These are phyloP conservation scores for Boletus rubropictus DNA, from an alignment of 768 basidiomycete genomes.

Conservation along the genomic window DNA sequence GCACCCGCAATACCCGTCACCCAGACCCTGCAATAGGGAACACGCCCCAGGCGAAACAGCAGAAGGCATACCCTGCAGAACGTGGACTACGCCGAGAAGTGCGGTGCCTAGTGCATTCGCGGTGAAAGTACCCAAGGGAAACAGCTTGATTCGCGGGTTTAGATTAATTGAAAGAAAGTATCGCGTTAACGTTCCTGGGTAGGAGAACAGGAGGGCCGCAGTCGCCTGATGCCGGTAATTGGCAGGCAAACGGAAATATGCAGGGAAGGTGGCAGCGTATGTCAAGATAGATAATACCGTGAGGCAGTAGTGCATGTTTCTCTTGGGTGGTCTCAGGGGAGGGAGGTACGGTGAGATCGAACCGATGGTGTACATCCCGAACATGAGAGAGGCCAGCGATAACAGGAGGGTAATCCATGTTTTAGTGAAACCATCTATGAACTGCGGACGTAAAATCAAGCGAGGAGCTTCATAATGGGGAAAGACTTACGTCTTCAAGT, in stretches of 20 bases:
- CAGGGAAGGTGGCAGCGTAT: constrained; percentile 70
- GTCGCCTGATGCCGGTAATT: constrained; percentile 73
- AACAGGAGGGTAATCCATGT: constrained; percentile 73
- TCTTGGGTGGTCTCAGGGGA: constrained; percentile 37
- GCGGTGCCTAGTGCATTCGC: constrained; percentile 78
- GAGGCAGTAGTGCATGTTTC: constrained; percentile 43
- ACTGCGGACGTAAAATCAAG: constrained; percentile 40
- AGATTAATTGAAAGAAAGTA: constrained; percentile 69
- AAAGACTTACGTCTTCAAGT: constrained; percentile 59
- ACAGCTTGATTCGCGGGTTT: constrained; percentile 54
- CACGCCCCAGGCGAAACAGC: constrained; percentile 51
- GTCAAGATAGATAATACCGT: constrained; percentile 53
- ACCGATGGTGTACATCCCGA: constrained; percentile 63
- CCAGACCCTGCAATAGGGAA: constrained; percentile 70
- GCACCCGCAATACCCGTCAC: constrained; percentile 93
- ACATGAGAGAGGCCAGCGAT: constrained; percentile 67
- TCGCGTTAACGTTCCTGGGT: constrained; percentile 82
- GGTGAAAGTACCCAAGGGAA: constrained; percentile 75
- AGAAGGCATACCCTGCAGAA: constrained; percentile 52
- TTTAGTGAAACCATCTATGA: constrained; percentile 81
- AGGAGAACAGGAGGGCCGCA: constrained; percentile 83
- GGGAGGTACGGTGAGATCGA: constrained; percentile 39
- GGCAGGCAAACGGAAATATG: constrained; percentile 70
- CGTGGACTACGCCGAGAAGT: constrained; percentile 68
- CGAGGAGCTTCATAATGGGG: not conserved